Percentiles rank a stretch among this genome's conserved stretches.
Conservation (phyloP, 306 rosid genomes). For the Citrullus mucosospermus region DNA sequence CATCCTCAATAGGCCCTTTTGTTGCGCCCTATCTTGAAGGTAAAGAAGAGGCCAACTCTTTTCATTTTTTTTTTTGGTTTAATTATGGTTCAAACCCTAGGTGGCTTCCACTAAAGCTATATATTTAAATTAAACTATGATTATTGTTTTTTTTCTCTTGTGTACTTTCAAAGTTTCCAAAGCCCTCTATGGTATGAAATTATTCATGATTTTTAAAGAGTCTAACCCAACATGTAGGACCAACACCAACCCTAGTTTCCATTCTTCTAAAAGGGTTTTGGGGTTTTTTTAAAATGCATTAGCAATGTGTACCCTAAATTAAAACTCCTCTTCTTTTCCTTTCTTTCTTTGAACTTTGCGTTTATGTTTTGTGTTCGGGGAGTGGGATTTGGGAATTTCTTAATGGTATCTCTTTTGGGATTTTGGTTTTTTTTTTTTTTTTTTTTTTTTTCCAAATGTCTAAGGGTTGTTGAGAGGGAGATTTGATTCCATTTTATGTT, state of each 20-base stretch:
- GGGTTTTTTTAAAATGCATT: too few species aligned
- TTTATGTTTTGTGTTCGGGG: too few species aligned
- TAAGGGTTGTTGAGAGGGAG: too few species aligned
- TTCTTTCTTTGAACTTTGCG: too few species aligned
- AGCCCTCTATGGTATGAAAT: not conserved
- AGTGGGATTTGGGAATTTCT: too few species aligned
- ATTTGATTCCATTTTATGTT: too few species aligned
- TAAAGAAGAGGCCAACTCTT: conserved; percentile 1
- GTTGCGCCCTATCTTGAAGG: conserved; percentile 25
- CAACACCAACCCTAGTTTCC: not conserved
- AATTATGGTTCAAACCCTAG: not conserved
- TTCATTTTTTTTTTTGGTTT: not conserved
- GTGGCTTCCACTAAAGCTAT: conserved; percentile 2
- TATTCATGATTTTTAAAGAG: not conserved
- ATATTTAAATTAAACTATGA: not conserved
- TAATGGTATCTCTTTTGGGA: too few species aligned
- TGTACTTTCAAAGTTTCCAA: not conserved
- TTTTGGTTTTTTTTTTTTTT: too few species aligned
- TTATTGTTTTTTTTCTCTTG: too few species aligned
- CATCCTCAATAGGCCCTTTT: conserved; percentile 23
- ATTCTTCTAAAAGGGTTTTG: too few species aligned
- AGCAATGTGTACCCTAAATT: not conserved
- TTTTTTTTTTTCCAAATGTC: too few species aligned
- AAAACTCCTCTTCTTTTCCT: not conserved
- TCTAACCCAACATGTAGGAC: not conserved